Base-by-base conservation (phyloP, 805 yeast species). In the Geotrichum ghanense region DNA sequence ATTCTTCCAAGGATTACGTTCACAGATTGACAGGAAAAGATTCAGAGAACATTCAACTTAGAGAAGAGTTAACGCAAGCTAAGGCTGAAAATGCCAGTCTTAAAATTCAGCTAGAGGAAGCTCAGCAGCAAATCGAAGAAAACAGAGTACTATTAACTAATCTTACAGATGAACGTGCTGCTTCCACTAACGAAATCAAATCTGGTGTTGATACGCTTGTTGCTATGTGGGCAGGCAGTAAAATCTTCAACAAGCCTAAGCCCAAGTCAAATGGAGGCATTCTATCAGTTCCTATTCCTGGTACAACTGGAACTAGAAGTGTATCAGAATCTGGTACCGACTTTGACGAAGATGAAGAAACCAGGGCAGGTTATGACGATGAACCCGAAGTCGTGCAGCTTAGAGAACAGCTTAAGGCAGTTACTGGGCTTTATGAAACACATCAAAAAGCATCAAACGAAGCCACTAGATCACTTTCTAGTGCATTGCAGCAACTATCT, bases 391-490 rank as follows among this genome's bases (percentile, higher is more conserved):
- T 41, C 7, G 7, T n/a, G 16, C 37, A 31, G 17, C 41, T 52
- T n/a, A 45, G 51, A 44, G 41, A 46, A 34, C 47, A 49, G 42
- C 25, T 50, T 1, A 48, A 24, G 14, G 48, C 43, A 2, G 45
- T 44, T 24, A 43, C 22, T 22, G 44, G 40, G 34, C 51, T 59
- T n/a, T 57, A 58, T 40, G 59, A 56, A 47, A 34, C 53, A 23
- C 64, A 62, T 45, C 50, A 50, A 51, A 46, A 45, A 7, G 65
- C 65, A 2, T 55, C 59, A n/a, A 62, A 54, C 16, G 50, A 50
- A 37, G 60, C 63, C 5, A 55, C 60, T 1, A 44, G 41, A 12
- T 53, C 57, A 10, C 46, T 56, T 6, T 35, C 52, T 2, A 49
- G 20, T 16, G 49, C 56, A 3, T 34, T 53, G n/a, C 45, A 48